Conservation (phyloP, 495 filamentous ascomycete genomes). For the Niebla homalea region DNA sequence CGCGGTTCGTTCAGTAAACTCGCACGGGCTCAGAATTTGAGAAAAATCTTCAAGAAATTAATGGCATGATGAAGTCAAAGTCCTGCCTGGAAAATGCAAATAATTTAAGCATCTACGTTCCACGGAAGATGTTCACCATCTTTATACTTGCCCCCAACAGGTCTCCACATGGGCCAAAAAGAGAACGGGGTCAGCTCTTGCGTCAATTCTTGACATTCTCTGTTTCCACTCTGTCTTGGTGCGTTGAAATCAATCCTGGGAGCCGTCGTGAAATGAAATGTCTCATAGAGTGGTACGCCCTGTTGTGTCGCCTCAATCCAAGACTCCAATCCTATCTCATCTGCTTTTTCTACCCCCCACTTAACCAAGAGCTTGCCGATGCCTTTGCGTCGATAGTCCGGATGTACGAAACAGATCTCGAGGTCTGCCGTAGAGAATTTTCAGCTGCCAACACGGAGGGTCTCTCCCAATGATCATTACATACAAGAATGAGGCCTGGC, state of each 20-base stretch:
- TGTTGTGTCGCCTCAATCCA: constrained; percentile 28
- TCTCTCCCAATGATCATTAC: neutral
- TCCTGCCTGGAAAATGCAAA: too few species aligned
- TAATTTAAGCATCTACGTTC: too few species aligned
- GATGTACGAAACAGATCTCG: constrained; percentile 21
- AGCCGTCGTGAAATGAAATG: constrained; percentile 12
- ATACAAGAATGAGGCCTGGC: constrained; percentile 19
- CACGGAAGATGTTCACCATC: too few species aligned
- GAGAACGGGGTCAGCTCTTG: neutral
- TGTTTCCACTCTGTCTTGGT: neutral
- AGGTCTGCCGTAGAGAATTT: constrained; percentile 16
- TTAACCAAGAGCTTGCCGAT: constrained; percentile 25
- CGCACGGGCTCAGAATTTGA: too few species aligned
- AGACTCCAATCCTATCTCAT: constrained; percentile 25
- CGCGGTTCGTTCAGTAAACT: too few species aligned
- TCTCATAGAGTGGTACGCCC: constrained; percentile 26
- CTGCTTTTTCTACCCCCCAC: constrained; percentile 31
- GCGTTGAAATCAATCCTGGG: constrained; percentile 1
- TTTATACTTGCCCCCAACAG: too few species aligned
- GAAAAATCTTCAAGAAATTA: too few species aligned
- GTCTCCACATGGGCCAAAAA: constrained; percentile 2
- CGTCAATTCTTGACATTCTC: neutral
- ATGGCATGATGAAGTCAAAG: too few species aligned
- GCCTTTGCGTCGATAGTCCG: constrained; percentile 24
- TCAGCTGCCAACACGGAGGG: neutral